Evolutionary conservation across 805 yeast species (phyloP), one percentile per base, ranked within the genome.

Genomic region (Tetrapisispora phaffii): DNA sequence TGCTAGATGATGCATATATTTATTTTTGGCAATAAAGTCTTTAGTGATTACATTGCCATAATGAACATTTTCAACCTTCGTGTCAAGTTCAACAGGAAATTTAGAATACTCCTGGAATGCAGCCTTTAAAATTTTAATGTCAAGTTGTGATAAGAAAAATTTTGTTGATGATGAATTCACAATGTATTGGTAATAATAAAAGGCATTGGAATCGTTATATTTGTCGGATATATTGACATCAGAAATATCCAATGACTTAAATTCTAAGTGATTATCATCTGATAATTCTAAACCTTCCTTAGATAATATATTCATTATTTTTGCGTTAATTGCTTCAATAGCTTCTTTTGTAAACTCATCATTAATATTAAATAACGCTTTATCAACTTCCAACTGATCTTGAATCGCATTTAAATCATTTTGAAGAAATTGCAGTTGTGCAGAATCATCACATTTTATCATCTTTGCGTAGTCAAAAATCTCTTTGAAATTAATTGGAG

Each of bases 1-100:
- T 0, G 98, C 97, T 20, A 88, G 64, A 62, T 90, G 90, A 0
- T 84, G 73, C 46, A 93, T 65, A 60, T 84, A 87, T 61, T 87
- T 89, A 59, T 73, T 73, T 51, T 80, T 77, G 42, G 75, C 74
- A 55, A 82, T 51, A 3, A 62, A 49, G n/a, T 77, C 77, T 15
- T 76, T 80, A 0, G 82, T 75, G 2, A 81, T 75, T 19, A 82
- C 70, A 21, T 75, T 75, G 32, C 84, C 94, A 56, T 74, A 75
- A 40, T 69, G 74, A 33, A 90, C 75, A 58, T 80, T 82, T 53
- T 86, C 95, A 7, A 89, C 74, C 34, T 71, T 74, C 9, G 77
- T 75, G 4, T 74, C 63, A 9, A 90, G 58, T 1, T 75, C 66
- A 5, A 82, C 59, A 0, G 99, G 99, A 51, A 90, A 78, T 17